These are phyloP conservation scores for Penicillium odoratum DNA, from an alignment of 495 filamentous ascomycete species.

Conservation along the genomic window DNA sequence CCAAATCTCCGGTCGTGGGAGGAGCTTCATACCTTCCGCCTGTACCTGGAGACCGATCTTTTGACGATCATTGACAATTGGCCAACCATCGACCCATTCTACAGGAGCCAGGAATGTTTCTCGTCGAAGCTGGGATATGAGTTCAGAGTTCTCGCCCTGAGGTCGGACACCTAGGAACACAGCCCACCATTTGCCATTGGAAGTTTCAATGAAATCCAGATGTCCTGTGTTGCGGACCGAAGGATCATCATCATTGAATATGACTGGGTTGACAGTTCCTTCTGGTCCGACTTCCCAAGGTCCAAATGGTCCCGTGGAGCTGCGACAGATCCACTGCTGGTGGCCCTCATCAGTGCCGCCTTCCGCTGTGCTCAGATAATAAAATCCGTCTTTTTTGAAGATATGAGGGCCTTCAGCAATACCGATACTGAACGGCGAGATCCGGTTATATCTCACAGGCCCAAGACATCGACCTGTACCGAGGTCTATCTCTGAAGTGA, in stretches of 20 bases:
- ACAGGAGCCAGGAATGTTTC: slow-evolving; percentile 11
- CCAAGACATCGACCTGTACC: slow-evolving; percentile 29
- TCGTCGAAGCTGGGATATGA: neutral
- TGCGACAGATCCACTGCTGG: slow-evolving; percentile 4
- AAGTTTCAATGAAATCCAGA: slow-evolving; percentile 3
- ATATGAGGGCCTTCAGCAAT: slow-evolving; percentile 64
- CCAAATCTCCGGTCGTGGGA: slow-evolving; percentile 1
- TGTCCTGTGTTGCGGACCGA: slow-evolving; percentile 7
- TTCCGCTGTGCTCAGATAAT: slow-evolving; percentile 61
- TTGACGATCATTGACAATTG: slow-evolving; percentile 7
- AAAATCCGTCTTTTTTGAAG: slow-evolving; percentile 56
- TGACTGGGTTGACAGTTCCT: slow-evolving; percentile 6
- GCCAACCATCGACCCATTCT: slow-evolving; percentile 12
- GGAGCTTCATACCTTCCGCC: slow-evolving; percentile 4
- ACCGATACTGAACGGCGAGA: slow-evolving; percentile 23
- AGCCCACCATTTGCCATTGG: slow-evolving; percentile 5
- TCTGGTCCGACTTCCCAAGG: slow-evolving; percentile 1
- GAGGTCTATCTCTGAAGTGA: slow-evolving; percentile 19
- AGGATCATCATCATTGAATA: slow-evolving; percentile 4
- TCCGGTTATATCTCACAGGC: slow-evolving; percentile 56
- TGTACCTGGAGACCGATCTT: slow-evolving; percentile 5
- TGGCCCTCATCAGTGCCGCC: slow-evolving; percentile 53
- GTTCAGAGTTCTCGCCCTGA: neutral
- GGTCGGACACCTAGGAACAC: slow-evolving; percentile 9
- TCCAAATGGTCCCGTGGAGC: neutral